Percentiles rank a stretch among this genome's conserved stretches.
Evolutionary conservation across 345 rosid species (phyloP).

Genomic region (Turnera subulata): DNA sequence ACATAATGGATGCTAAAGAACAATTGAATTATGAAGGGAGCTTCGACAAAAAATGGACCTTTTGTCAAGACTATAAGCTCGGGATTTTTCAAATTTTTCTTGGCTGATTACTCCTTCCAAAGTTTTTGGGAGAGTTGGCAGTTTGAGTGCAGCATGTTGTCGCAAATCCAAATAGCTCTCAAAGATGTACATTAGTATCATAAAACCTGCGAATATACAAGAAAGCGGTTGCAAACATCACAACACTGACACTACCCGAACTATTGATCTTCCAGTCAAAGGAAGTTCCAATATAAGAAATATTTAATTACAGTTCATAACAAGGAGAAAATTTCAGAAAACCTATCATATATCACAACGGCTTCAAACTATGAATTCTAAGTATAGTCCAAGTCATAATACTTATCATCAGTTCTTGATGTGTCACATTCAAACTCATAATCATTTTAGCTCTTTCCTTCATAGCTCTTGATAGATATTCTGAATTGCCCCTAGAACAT

Average conservation of each 20-base stretch:
- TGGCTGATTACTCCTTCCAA: slow-evolving; percentile 89
- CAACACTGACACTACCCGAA: background rate
- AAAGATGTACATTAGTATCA: slow-evolving; percentile 82
- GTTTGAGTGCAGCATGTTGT: slow-evolving; percentile 76
- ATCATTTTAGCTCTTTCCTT: too few relatives aligned
- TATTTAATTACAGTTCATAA: too few relatives aligned
- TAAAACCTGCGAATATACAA: slow-evolving; percentile 63
- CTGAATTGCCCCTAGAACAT: too few relatives aligned
- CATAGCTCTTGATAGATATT: too few relatives aligned
- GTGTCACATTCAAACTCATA: too few relatives aligned
- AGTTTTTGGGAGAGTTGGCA: slow-evolving; percentile 80
- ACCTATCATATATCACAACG: background rate
- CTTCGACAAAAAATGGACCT: slow-evolving; percentile 43
- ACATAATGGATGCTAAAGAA: background rate
- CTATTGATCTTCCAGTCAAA: background rate
- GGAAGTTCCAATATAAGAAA: background rate
- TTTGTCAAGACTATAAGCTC: slow-evolving; percentile 95
- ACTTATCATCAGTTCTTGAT: too few relatives aligned
- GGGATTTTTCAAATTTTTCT: slow-evolving; percentile 86
- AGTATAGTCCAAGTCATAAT: too few relatives aligned
- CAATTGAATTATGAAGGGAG: slow-evolving; percentile 3
- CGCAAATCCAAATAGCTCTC: slow-evolving; percentile 87
- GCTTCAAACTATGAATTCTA: background rate
- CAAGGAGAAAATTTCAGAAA: too few relatives aligned
- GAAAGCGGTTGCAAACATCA: background rate